Conservation (phyloP, 108 stramenopile genomes). For the Nitzschia putrida region DNA sequence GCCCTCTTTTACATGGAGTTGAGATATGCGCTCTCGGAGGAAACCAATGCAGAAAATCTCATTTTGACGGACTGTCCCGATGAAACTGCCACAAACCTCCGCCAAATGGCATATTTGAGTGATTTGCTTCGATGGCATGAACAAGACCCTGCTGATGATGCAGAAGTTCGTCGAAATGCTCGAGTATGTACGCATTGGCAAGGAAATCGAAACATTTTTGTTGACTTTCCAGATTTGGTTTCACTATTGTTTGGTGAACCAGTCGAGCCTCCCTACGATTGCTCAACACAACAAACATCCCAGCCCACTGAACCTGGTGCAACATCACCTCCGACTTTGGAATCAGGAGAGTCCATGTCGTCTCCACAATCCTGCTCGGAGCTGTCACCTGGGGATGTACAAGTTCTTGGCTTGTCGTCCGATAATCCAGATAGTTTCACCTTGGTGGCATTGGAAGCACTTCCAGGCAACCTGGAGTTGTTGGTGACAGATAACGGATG, state of each 20-base stretch:
- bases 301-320: not conserved
- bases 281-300: not conserved
- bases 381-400: constrained; percentile 35
- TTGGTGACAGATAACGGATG: constrained; percentile 55
- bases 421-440: constrained; percentile 48
- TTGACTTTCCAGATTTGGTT: constrained; percentile 74
- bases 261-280: not conserved
- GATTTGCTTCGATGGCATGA: constrained; percentile 71
- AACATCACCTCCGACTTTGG: not conserved
- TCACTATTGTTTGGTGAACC: constrained; percentile 23
- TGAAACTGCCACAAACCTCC: not conserved
- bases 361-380: constrained; percentile 1
- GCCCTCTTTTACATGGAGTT: constrained; percentile 79
- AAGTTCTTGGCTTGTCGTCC: constrained; percentile 32
- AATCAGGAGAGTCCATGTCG: not conserved
- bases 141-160: constrained; percentile 61
- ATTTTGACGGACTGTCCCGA: constrained; percentile 37
- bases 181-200: constrained; percentile 68
- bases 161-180: constrained; percentile 62
- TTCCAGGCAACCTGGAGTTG: constrained; percentile 32
- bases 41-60: constrained; percentile 26
- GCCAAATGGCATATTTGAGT: constrained; percentile 51
- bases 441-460: constrained; percentile 39
- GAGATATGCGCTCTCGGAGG: constrained; percentile 47
- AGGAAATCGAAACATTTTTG: constrained; percentile 83